Percentiles rank a stretch among this genome's conserved stretches.
Evolutionary conservation across 768 basidiomycete genomes (phyloP).

Genomic region (Serpula lacrymans): DNA sequence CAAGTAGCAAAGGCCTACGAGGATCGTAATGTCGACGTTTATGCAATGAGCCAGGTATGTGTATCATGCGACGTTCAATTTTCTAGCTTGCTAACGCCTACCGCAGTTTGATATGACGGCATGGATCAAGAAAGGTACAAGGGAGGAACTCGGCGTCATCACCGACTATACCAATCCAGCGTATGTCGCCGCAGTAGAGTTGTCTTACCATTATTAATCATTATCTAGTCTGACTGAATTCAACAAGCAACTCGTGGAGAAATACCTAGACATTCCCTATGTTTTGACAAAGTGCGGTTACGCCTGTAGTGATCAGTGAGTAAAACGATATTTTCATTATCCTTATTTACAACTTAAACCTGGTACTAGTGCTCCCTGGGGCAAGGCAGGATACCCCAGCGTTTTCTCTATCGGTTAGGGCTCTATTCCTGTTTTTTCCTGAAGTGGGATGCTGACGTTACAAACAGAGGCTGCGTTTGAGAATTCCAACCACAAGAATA

Average conservation of each 20-base stretch:
- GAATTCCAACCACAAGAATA: constrained; percentile 71
- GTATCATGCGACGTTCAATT: not conserved
- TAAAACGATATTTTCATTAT: constrained; percentile 27
- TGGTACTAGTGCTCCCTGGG: constrained; percentile 66
- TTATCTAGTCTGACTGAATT: constrained; percentile 67
- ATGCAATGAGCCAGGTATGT: constrained; percentile 31
- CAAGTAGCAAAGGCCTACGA: constrained; percentile 81
- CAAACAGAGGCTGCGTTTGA: constrained; percentile 62
- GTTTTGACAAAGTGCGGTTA: constrained; percentile 87
- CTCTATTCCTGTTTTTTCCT: not conserved
- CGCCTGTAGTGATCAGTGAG: constrained; percentile 91
- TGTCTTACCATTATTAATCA: constrained; percentile 13
- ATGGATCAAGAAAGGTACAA: constrained; percentile 83
- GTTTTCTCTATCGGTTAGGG: constrained; percentile 68
- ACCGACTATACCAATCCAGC: constrained; percentile 73
- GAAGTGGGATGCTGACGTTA: not conserved
- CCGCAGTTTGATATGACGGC: constrained; percentile 88
- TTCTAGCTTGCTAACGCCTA: constrained; percentile 22
- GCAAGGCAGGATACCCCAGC: constrained; percentile 80
- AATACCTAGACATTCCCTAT: constrained; percentile 82
- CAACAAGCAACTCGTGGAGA: constrained; percentile 70
- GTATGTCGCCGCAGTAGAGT: constrained; percentile 37
- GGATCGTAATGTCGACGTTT: constrained; percentile 14
- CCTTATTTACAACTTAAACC: constrained; percentile 23
- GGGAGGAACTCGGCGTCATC: constrained; percentile 80